Evolutionary conservation across 2,329 filamentous ascomycete species (phyloP), one percentile per base, ranked within the genome.

Genomic region (Trichoderma breve): DNA sequence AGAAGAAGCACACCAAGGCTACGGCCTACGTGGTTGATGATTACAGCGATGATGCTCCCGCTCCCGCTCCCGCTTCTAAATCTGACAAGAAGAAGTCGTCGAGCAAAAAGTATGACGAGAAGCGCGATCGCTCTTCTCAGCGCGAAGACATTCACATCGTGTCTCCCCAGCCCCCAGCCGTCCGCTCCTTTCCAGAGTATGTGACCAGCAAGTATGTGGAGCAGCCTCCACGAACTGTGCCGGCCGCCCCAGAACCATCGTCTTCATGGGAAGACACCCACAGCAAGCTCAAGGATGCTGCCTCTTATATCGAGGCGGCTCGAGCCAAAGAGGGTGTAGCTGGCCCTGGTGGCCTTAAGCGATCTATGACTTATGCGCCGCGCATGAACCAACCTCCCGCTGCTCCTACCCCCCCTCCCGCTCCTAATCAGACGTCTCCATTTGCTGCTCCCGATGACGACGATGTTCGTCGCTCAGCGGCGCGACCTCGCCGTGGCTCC

Each of bases 41-140:
- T 1, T 79, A 76, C 15, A 79, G 80, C 1, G 81, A 81, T 1
- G 81, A 82, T 1, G 73, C 74, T 11, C 72, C 72, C 1, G 73
- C 74, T 14, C 72, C 72, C 3, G 26, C 65, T 3, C 72, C 72
- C 3, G 28, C 66, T 4, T 64, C 75, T 67, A 80, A 78, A 74
- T 74, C 78, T 0, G 80, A 82, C 55, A 84, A 83, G 76, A 82
- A 82, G 75, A 79, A 79, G 51, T 75, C 78, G 24, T 75, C 78
- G 24, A 80, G 78, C 75, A 83, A 81, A 73, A 82, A 82, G 75
- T 78, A 82, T 72, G 81, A 83, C 4, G 79, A 82, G 73, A 78
- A 79, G 6, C 80, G 81, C 32, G 78, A 82, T 72, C 78, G 79
- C 39, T 81, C 81, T 7, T 74, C 77, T 18, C 78, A 78, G 7